A percentile compares a stretch with the other conserved stretches of the same genome.
phyloP scores from a whole-genome alignment of 495 filamentous ascomycete species.

The Aspergillus sparsus region DNA sequence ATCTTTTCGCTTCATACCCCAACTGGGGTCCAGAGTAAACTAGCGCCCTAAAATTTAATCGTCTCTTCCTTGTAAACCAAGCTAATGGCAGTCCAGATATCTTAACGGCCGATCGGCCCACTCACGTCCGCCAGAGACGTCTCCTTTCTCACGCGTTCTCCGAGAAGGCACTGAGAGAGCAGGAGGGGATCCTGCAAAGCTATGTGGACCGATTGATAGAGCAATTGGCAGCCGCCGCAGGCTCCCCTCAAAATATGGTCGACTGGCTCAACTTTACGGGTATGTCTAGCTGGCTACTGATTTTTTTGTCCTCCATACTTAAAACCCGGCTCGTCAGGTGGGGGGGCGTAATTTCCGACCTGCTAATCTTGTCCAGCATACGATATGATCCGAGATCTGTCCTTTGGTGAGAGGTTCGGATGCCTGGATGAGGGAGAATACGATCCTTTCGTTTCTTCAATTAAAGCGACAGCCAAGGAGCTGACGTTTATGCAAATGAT shows the following conservation, averaged over 20 bases:
- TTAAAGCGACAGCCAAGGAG: neutral
- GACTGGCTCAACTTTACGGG: constrained; percentile 3
- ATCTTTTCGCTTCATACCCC: neutral
- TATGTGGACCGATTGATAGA: constrained; percentile 45
- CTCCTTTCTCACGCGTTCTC: constrained; percentile 50
- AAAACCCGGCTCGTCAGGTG: too few species aligned
- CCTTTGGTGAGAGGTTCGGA: constrained; percentile 1
- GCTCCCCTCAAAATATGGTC: neutral
- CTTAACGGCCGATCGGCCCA: neutral
- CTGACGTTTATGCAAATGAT: neutral
- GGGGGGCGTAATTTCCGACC: too few species aligned
- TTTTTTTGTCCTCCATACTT: neutral
- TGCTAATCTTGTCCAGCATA: neutral
- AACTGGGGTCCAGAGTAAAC: neutral
- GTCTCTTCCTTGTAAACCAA: neutral
- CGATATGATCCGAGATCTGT: constrained; percentile 8
- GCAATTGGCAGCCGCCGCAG: neutral
- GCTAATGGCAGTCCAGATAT: neutral
- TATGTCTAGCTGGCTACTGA: neutral
- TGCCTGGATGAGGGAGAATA: neutral
- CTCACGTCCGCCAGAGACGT: constrained; percentile 41
- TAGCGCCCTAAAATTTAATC: neutral
- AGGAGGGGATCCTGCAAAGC: constrained; percentile 36
- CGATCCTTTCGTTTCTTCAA: neutral
- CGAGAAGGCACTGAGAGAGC: constrained; percentile 44